A percentile compares a stretch with the other conserved stretches of the same genome.
phyloP scores from a whole-genome alignment of 768 basidiomycete species.

The Suillus brevipes region DNA sequence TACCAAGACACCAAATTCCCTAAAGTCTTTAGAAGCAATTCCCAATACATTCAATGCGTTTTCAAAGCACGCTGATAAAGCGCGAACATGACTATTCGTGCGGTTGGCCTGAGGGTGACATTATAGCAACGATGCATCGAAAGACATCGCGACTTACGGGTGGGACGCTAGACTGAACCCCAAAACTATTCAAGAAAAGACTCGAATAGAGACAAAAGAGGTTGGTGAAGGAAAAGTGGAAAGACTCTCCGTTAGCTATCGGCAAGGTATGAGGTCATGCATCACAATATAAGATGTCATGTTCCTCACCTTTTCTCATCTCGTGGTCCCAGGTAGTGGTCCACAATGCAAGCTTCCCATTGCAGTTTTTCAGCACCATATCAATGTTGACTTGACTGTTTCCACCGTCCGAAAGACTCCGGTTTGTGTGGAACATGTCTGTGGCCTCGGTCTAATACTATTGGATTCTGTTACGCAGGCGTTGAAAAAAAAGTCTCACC shows the following conservation, averaged over 20 bases:
- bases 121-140: neutral
- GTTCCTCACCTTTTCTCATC: constrained; percentile 61
- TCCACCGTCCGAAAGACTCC: constrained; percentile 40
- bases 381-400: constrained; percentile 74
- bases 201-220: constrained; percentile 79
- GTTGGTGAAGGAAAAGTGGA: constrained; percentile 73
- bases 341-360: constrained; percentile 73
- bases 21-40: constrained; percentile 75
- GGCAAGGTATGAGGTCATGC: constrained; percentile 11
- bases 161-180: constrained; percentile 62
- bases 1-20: constrained; percentile 72
- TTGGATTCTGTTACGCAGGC: neutral
- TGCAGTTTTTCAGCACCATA: constrained; percentile 68
- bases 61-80: constrained; percentile 68
- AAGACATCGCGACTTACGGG: constrained; percentile 43
- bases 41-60: constrained; percentile 71
- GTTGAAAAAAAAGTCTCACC: constrained; percentile 41
- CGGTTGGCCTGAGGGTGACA: constrained; percentile 48
- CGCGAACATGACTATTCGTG: constrained; percentile 61
- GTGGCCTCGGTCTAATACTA: constrained; percentile 64
- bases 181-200: constrained; percentile 84
- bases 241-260: constrained; percentile 68
- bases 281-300: constrained; percentile 1
- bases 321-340: constrained; percentile 68
- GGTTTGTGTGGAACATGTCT: constrained; percentile 64